Evolutionary conservation across 1,284 basidiomycete genomes (phyloP).

Genomic region (Moesziomyces parantarcticus): DNA sequence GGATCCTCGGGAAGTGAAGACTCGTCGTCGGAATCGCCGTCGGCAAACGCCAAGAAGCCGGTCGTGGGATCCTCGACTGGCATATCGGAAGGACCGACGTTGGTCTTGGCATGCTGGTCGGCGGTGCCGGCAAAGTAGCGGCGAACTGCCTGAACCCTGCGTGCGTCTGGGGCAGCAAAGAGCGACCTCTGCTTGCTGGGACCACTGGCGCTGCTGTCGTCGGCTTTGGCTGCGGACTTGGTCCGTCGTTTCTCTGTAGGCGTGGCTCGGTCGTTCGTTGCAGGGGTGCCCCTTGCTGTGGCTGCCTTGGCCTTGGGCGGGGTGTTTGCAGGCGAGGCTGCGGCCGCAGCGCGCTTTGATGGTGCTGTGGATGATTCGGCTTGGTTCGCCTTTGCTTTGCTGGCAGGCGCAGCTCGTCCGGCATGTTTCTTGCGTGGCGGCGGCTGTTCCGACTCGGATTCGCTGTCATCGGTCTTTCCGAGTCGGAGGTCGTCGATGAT

Average conservation of each 20-base stretch:
- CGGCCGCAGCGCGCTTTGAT: no score
- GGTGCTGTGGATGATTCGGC: slow-evolving; percentile 1
- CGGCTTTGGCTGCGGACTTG: slow-evolving; percentile 5
- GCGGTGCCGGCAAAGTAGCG: slow-evolving; percentile 27
- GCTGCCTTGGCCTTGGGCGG: background rate
- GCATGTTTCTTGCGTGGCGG: slow-evolving; percentile 33
- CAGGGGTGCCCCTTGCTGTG: slow-evolving; percentile 1
- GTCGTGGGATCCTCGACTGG: slow-evolving; percentile 29
- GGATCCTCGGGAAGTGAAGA: background rate
- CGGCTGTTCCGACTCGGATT: slow-evolving; percentile 20
- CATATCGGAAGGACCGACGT: slow-evolving; percentile 17
- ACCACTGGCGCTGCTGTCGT: background rate
- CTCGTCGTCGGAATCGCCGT: slow-evolving; percentile 13
- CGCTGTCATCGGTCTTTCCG: background rate
- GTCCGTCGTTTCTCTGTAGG: background rate
- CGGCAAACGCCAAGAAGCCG: slow-evolving; percentile 31
- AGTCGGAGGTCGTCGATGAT: slow-evolving; percentile 13
- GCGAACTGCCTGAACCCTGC: slow-evolving; percentile 10
- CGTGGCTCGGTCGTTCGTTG: slow-evolving; percentile 1
- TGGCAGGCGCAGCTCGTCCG: background rate
- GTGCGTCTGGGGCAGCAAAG: slow-evolving; percentile 10
- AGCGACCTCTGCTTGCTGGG: no score
- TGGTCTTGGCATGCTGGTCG: slow-evolving; percentile 2
- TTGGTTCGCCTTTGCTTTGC: background rate
- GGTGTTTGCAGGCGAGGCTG: slow-evolving; percentile 1